Evolutionary conservation across 169 alveolate species (phyloP), one percentile per base, ranked within the genome.

Genomic region (Theileria sp.): DNA sequence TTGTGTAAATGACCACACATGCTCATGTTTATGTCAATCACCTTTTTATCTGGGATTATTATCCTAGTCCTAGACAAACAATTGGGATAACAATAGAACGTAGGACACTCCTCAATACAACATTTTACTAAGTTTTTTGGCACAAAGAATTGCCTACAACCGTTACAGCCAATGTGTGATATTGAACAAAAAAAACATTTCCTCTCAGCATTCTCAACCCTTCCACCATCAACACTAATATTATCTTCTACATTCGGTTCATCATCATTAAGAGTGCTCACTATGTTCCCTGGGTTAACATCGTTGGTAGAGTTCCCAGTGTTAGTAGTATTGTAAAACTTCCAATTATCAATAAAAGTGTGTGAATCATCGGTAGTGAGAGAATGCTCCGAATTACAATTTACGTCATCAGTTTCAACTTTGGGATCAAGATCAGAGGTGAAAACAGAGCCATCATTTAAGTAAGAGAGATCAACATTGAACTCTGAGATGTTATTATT

Each of bases 151-250:
- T 79, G 44, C 61, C 38, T 30, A 25, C 91, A 85, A 8, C 58
- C 73, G 12, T 77, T 71, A 49, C 91, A 85, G 15, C 87, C 91
- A 10, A 21, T 30, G 51, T 50, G 70, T 10, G 81, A 66, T 30
- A 74, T 83, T 66, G 61, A 15, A 34, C 89, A 83, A 50, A 83
- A 83, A 64, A 28, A 38, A 49, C 89, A 83, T 21, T 72, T 80
- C 30, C 58, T 74, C 21, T 36, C 23, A 54, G 60, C 23, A 25
- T n/a, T 74, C 19, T 15, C 71, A 10, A 44, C 54, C 54, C 8
- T 44, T 4, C 1, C 54, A 44, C 15, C 17, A 44, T 44, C 54
- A 44, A 44, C 54, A 44, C 19, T 32, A 32, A 32, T 8, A 10
- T 44, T 44, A 10, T 44, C 54, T 8, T 44, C 54, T 15, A 10